These are phyloP conservation scores for Aspergillus terreus DNA, from an alignment of 2,329 filamentous ascomycete species.

Conservation along the genomic window DNA sequence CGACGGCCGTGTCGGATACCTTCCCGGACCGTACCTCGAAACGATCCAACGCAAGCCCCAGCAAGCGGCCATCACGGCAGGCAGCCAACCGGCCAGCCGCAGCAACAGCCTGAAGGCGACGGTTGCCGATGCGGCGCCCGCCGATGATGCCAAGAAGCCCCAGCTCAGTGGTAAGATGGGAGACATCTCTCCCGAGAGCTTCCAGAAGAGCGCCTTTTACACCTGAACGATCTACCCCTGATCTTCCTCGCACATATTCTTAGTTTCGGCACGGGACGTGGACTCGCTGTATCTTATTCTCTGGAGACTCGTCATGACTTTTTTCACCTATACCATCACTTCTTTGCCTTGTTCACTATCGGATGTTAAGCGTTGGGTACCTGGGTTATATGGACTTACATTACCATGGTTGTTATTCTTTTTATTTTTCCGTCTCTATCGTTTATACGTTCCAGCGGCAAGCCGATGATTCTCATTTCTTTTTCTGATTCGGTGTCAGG, in stretches of 20 bases:
- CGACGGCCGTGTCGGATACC: constrained; percentile 85
- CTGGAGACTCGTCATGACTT: neutral
- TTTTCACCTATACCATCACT: neutral
- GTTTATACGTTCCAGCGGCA: neutral
- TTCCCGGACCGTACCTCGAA: constrained; percentile 88
- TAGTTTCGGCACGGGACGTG: constrained; percentile 5
- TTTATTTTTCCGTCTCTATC: neutral
- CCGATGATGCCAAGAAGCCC: constrained; percentile 40
- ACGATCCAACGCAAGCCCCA: constrained; percentile 57
- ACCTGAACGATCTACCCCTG: constrained; percentile 42
- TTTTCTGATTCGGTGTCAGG: neutral
- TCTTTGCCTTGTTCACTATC: neutral
- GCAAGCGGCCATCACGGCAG: constrained; percentile 43
- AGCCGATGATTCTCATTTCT: neutral
- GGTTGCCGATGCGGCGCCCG: constrained; percentile 17
- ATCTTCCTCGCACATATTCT: constrained; percentile 10
- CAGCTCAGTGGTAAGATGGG: constrained; percentile 57
- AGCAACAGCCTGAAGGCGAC: constrained; percentile 52
- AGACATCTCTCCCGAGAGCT: constrained; percentile 65
- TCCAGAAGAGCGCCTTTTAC: constrained; percentile 68
- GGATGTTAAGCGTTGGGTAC: constrained; percentile 7
- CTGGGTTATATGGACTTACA: neutral
- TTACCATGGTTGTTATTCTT: neutral
- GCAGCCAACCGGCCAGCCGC: constrained; percentile 43
- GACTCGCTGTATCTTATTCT: neutral